Percentiles rank a stretch among this genome's conserved stretches.
These are phyloP conservation scores for Clitoria ternatea DNA, from an alignment of 306 rosid genomes.

Conservation along the genomic window DNA sequence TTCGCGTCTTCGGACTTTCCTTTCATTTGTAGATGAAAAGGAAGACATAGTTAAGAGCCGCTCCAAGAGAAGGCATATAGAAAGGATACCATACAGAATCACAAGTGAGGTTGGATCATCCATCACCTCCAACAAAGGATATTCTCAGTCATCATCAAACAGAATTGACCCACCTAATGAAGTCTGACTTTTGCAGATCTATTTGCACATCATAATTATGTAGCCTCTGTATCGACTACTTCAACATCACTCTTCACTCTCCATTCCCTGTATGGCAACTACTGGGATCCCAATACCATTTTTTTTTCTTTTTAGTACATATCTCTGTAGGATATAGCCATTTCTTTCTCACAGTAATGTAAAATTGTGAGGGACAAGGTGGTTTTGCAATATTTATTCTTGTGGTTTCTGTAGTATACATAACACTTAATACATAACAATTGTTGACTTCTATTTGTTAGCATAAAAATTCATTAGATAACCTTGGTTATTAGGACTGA, in stretches of 20 bases:
- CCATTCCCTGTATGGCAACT: neutral
- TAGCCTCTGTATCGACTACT: neutral
- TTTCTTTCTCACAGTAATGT: neutral
- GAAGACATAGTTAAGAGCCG: slow-evolving; percentile 50
- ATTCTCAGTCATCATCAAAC: slow-evolving; percentile 19
- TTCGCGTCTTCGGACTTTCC: slow-evolving; percentile 50
- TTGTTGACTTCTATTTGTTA: too few species aligned
- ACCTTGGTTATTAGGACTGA: too few species aligned
- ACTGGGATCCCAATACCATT: neutral
- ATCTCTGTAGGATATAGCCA: neutral
- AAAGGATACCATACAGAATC: slow-evolving; percentile 43
- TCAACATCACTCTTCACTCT: neutral
- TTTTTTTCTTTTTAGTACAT: neutral
- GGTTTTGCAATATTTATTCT: slow-evolving; percentile 8
- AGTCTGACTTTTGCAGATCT: slow-evolving; percentile 15
- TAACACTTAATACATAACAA: too few species aligned
- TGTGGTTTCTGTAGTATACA: slow-evolving; percentile 14
- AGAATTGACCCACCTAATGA: slow-evolving; percentile 25
- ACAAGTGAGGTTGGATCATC: slow-evolving; percentile 37
- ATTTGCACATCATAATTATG: neutral
- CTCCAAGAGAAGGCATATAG: slow-evolving; percentile 54
- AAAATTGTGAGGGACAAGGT: neutral
- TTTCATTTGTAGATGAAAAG: slow-evolving; percentile 72
- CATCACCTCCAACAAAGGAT: slow-evolving; percentile 33
- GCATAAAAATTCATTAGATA: too few species aligned